Conservation (phyloP, 257 asterid species). For the Craterostigma plantagineum region DNA sequence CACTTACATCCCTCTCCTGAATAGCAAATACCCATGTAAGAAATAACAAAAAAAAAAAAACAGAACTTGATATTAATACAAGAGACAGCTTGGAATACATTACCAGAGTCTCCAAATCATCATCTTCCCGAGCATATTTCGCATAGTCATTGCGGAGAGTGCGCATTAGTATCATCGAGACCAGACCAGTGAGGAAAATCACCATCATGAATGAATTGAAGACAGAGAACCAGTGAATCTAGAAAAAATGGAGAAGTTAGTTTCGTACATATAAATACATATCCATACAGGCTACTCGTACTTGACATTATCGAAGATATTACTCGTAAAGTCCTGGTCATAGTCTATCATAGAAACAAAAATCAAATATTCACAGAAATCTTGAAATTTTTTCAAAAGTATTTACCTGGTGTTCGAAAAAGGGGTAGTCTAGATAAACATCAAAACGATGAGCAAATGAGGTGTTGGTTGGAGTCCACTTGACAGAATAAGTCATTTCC, state of each 20-base stretch:
- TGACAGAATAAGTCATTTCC: conserved; percentile 87
- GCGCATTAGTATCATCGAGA: conserved; percentile 94
- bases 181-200: conserved; percentile 91
- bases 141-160: conserved; percentile 96
- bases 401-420: conserved; percentile 93
- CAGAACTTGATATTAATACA: not conserved
- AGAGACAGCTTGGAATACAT: conserved; percentile 5
- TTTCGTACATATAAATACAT: no score
- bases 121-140: conserved; percentile 97
- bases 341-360: no score
- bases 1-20: conserved; percentile 72
- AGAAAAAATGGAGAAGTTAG: conserved; percentile 14
- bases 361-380: not conserved
- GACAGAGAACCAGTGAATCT: conserved; percentile 98
- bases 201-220: conserved; percentile 99
- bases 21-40: conserved; percentile 4
- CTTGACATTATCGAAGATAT: no score
- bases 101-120: conserved; percentile 95
- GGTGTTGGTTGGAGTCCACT: conserved; percentile 65
- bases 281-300: no score
- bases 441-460: conserved; percentile 89
- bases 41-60: not conserved
- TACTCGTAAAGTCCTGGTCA: no score
- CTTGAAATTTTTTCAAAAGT: conserved; percentile 2
- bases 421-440: conserved; percentile 91